A percentile compares a stretch with the other conserved stretches of the same genome.
These are phyloP conservation scores for Cladorrhinum samala DNA, from an alignment of 495 filamentous ascomycete species.

Conservation along the genomic window DNA sequence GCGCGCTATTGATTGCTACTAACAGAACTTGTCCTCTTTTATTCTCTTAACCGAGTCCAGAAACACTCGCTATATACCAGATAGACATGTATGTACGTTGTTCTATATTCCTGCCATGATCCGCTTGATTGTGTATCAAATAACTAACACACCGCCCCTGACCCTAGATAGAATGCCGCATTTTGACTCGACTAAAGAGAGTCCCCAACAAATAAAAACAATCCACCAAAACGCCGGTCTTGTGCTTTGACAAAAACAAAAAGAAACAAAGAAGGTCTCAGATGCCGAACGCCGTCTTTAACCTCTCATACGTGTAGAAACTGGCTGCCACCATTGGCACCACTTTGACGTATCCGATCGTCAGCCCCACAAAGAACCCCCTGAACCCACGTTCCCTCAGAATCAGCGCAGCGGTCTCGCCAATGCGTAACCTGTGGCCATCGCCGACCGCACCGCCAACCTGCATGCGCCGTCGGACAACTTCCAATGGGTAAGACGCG, in stretches of 20 bases:
- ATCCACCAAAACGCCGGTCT: no score
- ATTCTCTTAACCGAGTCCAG: neutral
- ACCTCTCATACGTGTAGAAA: constrained; percentile 72
- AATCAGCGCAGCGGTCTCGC: constrained; percentile 70
- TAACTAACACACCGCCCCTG: no score
- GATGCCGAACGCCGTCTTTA: constrained; percentile 52
- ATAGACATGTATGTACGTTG: no score
- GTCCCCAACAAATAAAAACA: no score
- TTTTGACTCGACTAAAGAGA: no score
- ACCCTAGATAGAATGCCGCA: no score
- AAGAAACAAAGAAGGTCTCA: neutral
- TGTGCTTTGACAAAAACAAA: constrained; percentile 9
- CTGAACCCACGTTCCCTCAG: constrained; percentile 65
- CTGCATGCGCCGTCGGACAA: constrained; percentile 89
- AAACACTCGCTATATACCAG: neutral
- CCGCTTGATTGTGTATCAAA: no score
- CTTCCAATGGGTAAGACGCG: constrained; percentile 85
- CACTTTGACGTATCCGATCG: constrained; percentile 92
- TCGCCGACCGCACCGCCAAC: constrained; percentile 92
- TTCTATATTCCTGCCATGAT: no score
- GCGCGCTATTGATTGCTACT: no score
- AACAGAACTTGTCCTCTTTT: neutral
- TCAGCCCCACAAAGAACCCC: constrained; percentile 89
- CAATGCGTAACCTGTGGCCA: constrained; percentile 67
- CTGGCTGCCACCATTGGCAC: constrained; percentile 83